Evolutionary conservation across 768 basidiomycete genomes (phyloP).

Genomic region (Lactarius indigo): DNA sequence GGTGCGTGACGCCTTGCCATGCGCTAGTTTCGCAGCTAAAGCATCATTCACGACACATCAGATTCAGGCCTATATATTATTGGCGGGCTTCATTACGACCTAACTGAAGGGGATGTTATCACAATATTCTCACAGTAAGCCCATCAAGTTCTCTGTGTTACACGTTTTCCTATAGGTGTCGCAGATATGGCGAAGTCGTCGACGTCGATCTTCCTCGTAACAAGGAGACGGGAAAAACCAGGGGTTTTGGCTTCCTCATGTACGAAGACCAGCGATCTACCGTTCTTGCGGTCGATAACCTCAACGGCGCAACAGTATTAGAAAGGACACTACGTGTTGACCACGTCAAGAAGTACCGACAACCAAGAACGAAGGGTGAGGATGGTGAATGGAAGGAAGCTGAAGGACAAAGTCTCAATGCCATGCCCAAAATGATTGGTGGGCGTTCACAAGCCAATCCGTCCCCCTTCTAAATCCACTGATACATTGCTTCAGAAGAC

Average conservation of each 20-base stretch:
- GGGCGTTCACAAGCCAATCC: constrained; percentile 36
- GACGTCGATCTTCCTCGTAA: constrained; percentile 94
- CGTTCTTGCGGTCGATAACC: constrained; percentile 94
- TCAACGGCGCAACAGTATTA: constrained; percentile 90
- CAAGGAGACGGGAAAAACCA: constrained; percentile 86
- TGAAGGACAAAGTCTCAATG: constrained; percentile 85
- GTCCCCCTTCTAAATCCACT: not conserved
- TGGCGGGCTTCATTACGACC: constrained; percentile 81
- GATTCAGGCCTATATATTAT: constrained; percentile 98
- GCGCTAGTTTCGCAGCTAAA: constrained; percentile 14
- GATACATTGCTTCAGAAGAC: constrained; percentile 40
- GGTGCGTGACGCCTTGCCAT: constrained; percentile 36
- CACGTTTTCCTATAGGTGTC: not conserved
- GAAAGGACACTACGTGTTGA: constrained; percentile 88
- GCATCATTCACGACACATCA: constrained; percentile 27
- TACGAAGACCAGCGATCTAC: constrained; percentile 98
- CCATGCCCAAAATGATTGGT: constrained; percentile 68
- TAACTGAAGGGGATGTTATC: constrained; percentile 97
- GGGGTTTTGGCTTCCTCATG: constrained; percentile 96
- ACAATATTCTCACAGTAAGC: constrained; percentile 96
- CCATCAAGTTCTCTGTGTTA: not conserved
- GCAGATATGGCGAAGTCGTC: constrained; percentile 93
- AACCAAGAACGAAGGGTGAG: constrained; percentile 72
- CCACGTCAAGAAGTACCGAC: constrained; percentile 90
- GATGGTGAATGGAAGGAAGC: constrained; percentile 82